These are phyloP conservation scores for Ceratobasidium sp. DNA, from an alignment of 1,284 basidiomycete species.

Conservation along the genomic window DNA sequence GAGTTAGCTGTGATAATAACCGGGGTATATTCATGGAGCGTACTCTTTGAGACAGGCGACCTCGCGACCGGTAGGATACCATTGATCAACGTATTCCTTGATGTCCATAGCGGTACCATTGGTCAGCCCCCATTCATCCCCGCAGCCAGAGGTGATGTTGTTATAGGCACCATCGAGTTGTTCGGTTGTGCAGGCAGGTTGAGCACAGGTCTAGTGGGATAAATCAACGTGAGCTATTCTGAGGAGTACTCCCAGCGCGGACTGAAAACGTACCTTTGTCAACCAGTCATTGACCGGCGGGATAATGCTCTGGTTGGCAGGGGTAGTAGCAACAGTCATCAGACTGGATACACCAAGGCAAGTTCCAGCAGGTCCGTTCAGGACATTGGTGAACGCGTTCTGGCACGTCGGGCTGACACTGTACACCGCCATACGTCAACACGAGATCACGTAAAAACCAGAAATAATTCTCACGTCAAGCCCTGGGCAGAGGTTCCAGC, in stretches of 20 bases:
- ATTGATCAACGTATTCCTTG: neutral
- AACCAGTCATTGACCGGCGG: slow-evolving; percentile 26
- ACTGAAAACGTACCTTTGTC: neutral
- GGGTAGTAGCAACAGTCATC: slow-evolving; percentile 1
- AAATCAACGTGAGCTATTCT: neutral
- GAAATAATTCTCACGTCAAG: neutral
- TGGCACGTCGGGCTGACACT: slow-evolving; percentile 9
- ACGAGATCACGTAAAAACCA: neutral
- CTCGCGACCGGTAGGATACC: neutral
- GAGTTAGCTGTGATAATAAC: too few species aligned
- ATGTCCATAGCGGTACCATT: neutral
- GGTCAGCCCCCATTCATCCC: neutral
- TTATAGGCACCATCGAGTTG: neutral
- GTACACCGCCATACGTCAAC: neutral
- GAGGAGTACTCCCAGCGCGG: too few species aligned
- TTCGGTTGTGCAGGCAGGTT: slow-evolving; percentile 8
- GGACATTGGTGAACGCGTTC: neutral
- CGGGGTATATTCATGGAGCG: neutral
- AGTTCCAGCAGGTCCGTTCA: slow-evolving; percentile 2
- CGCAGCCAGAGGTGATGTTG: slow-evolving; percentile 17
- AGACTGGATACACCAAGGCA: slow-evolving; percentile 21
- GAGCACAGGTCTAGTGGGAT: slow-evolving; percentile 7
- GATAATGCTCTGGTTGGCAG: slow-evolving; percentile 16
- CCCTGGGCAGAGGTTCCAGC: slow-evolving; percentile 31
- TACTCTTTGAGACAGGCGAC: slow-evolving; percentile 6